Conservation (phyloP, 257 asterid genomes). For the Petunia axillaris region DNA sequence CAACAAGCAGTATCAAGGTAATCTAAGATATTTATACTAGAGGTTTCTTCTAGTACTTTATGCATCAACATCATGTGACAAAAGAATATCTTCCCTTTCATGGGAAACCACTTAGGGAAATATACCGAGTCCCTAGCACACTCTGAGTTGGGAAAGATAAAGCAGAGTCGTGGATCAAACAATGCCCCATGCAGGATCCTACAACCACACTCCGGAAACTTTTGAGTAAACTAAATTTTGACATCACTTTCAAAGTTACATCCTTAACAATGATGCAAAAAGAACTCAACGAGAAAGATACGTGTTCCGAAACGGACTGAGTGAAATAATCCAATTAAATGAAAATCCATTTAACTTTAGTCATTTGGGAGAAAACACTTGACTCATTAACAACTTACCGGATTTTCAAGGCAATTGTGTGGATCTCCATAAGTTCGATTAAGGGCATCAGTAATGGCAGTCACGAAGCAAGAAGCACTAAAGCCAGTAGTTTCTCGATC, state of each 20-base stretch:
- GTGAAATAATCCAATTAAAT: background rate
- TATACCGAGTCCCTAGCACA: no score
- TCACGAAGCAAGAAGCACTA: conserved; percentile 86
- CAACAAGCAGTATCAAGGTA: no score
- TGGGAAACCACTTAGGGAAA: no score
- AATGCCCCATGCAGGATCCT: background rate
- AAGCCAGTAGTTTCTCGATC: conserved; percentile 92
- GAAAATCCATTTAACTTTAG: background rate
- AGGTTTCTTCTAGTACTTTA: no score
- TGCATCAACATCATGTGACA: no score
- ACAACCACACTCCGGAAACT: background rate
- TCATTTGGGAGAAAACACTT: conserved; percentile 13
- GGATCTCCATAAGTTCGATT: conserved; percentile 84
- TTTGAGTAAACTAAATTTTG: background rate
- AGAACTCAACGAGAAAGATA: background rate
- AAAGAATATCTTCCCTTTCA: no score
- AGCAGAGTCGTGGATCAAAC: no score
- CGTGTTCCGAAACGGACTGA: conserved; percentile 3
- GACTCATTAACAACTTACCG: conserved; percentile 53
- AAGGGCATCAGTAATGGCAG: conserved; percentile 87
- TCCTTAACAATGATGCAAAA: background rate
- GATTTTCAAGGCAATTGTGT: conserved; percentile 60
- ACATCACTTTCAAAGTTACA: background rate
- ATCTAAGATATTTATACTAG: no score
- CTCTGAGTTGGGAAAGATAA: no score